These are phyloP conservation scores for Verticillium zaregamsianum DNA, from an alignment of 2,329 filamentous ascomycete species.

Conservation along the genomic window DNA sequence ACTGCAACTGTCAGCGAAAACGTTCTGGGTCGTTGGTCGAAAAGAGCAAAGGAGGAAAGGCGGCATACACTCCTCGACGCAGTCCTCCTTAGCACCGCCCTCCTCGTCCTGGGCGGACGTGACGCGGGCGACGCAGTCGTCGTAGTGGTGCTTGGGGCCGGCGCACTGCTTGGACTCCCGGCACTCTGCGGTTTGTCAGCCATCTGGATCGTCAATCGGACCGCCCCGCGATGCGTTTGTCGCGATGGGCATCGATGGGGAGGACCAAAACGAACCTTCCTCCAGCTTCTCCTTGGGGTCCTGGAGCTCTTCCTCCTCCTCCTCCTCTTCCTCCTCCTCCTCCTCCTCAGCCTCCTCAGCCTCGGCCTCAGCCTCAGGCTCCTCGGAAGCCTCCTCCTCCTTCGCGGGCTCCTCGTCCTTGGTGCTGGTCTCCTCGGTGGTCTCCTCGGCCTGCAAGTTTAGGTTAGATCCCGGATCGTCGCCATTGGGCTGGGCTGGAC, in stretches of 20 bases:
- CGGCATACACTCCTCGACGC: constrained; percentile 93
- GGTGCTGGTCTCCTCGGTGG: constrained; percentile 48
- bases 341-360: constrained; percentile 57
- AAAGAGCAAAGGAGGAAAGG: not conserved
- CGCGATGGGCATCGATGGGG: not conserved
- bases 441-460: constrained; percentile 30
- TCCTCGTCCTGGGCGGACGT: constrained; percentile 61
- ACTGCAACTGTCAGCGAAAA: constrained; percentile 49
- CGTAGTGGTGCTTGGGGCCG: constrained; percentile 93
- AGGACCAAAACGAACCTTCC: constrained; percentile 65
- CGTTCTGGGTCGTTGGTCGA: too few relatives aligned
- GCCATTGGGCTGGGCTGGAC: not conserved
- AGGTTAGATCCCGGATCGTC: not conserved
- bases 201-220: not conserved
- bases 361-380: constrained; percentile 43
- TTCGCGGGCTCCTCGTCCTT: constrained; percentile 33
- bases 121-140: constrained; percentile 96
- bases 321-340: constrained; percentile 74
- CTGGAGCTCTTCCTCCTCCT: constrained; percentile 75
- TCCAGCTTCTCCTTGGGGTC: constrained; percentile 86
- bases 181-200: constrained; percentile 64
- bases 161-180: constrained; percentile 79
- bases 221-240: not conserved
- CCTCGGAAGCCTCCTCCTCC: constrained; percentile 42
- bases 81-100: constrained; percentile 81